phyloP scores from a whole-genome alignment of 1,284 basidiomycete genomes.

The Cutaneotrichosporon sp. region DNA sequence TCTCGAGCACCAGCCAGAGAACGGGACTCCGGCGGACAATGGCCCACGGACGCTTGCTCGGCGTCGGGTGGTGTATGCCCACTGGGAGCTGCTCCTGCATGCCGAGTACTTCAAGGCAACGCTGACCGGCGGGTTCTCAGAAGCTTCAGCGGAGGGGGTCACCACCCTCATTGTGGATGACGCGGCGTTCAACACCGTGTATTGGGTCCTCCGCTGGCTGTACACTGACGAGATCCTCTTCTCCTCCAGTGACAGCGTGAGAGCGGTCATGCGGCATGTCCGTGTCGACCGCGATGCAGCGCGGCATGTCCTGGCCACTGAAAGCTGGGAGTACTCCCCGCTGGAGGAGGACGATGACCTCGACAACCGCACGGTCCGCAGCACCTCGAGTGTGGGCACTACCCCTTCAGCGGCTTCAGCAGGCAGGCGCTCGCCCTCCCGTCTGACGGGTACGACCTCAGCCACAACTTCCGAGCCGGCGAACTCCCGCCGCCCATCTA shows the following conservation, averaged over 20 bases:
- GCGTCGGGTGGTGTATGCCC: slow-evolving; percentile 63
- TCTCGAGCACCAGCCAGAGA: slow-evolving; percentile 52
- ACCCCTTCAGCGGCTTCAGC: not conserved
- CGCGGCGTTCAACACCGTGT: slow-evolving; percentile 73
- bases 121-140: slow-evolving; percentile 66
- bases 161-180: slow-evolving; percentile 67
- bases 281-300: slow-evolving; percentile 20
- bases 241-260: slow-evolving; percentile 53
- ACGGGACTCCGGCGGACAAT: not conserved
- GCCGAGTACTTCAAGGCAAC: slow-evolving; percentile 76
- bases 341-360: slow-evolving; percentile 7
- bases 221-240: slow-evolving; percentile 60
- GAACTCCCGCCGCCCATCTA: slow-evolving; percentile 1
- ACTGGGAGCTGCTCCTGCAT: slow-evolving; percentile 66
- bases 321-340: slow-evolving; percentile 15
- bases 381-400: slow-evolving; percentile 22
- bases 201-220: slow-evolving; percentile 65
- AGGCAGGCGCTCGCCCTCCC: not conserved
- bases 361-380: slow-evolving; percentile 22
- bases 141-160: slow-evolving; percentile 47
- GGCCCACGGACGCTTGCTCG: slow-evolving; percentile 13
- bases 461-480: not conserved
- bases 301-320: slow-evolving; percentile 8
- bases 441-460: not conserved
- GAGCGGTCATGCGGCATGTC: slow-evolving; percentile 23